phyloP scores from a whole-genome alignment of 371 early-diverging fungal genomes.

The Catenaria anguillulae region DNA sequence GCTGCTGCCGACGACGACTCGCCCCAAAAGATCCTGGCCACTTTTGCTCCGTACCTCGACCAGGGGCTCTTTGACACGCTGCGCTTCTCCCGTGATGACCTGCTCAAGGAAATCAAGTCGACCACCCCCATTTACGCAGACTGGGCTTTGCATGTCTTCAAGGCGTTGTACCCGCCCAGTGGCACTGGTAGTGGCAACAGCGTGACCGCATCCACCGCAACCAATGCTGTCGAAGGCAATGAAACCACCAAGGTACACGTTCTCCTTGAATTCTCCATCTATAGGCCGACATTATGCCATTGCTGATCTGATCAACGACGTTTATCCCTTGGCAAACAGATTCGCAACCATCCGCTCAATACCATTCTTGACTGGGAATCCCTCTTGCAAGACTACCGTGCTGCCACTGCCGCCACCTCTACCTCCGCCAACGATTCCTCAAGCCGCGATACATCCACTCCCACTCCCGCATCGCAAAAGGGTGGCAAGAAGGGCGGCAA shows the following conservation, averaged over 20 bases:
- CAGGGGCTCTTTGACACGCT: background rate
- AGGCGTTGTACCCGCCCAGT: background rate
- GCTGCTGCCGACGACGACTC: background rate
- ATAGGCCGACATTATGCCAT: no score
- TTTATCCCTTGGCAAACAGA: no score
- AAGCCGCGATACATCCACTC: background rate
- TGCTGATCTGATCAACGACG: no score
- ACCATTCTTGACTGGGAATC: background rate
- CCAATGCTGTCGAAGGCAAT: background rate
- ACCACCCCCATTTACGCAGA: background rate
- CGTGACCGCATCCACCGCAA: background rate
- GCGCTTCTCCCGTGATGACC: background rate
- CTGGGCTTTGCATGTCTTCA: background rate
- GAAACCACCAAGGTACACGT: background rate
- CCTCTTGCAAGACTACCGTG: background rate
- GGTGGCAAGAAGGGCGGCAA: background rate
- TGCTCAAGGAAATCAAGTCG: background rate
- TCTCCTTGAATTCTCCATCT: no score
- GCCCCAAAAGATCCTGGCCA: background rate
- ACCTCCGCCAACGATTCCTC: background rate
- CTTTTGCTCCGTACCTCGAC: background rate
- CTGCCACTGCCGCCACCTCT: background rate
- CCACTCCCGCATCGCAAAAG: background rate
- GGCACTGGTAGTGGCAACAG: background rate
- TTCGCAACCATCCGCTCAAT: no score